Conservation (phyloP, 805 yeast species). For the Candida jianshihensis region DNA sequence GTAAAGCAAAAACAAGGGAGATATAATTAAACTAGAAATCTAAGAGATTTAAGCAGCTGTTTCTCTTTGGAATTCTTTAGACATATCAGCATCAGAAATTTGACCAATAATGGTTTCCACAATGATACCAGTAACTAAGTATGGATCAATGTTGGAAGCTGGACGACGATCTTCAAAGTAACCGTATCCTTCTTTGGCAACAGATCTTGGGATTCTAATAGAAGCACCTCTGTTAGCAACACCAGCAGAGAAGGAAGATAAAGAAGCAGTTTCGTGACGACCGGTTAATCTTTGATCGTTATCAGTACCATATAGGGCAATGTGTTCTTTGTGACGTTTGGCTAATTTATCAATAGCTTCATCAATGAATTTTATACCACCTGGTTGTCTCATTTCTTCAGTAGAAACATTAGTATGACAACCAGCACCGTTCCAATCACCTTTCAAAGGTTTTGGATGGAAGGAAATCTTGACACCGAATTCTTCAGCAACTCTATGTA, state of each 20-base stretch:
- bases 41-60: conserved; percentile 18
- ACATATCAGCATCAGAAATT: conserved; percentile 92
- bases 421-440: conserved; percentile 99
- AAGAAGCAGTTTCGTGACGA: conserved; percentile 96
- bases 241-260: conserved; percentile 88
- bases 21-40: background rate
- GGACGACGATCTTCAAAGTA: conserved; percentile 99
- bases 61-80: conserved; percentile 82
- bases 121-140: conserved; percentile 97
- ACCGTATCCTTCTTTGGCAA: conserved; percentile 95
- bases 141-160: conserved; percentile 98
- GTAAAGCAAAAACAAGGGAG: background rate
- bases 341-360: conserved; percentile 89
- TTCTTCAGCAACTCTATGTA: conserved; percentile 95
- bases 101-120: conserved; percentile 95
- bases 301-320: conserved; percentile 90
- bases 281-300: conserved; percentile 95
- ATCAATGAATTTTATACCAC: conserved; percentile 94
- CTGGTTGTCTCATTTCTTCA: conserved; percentile 81
- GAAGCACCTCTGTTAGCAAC: conserved; percentile 99
- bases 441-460: conserved; percentile 98
- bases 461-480: conserved; percentile 96
- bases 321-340: conserved; percentile 95
- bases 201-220: conserved; percentile 97
- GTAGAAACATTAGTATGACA: conserved; percentile 99